Evolutionary conservation across 2,329 filamentous ascomycete genomes (phyloP), one percentile per base, ranked within the genome.

Genomic region (Ilyonectria robusta): DNA sequence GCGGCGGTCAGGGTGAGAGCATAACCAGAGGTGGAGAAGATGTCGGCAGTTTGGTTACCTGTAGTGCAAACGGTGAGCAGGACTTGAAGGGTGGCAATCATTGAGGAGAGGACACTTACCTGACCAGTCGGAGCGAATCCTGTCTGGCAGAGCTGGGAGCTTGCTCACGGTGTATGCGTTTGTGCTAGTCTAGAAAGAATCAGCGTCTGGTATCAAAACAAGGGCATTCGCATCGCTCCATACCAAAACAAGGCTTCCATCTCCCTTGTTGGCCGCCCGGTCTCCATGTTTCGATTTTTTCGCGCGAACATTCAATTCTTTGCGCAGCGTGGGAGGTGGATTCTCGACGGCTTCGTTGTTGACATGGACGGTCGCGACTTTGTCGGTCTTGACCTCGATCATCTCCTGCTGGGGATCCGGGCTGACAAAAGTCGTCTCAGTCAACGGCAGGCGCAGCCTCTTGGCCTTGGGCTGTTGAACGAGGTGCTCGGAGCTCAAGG

Each of bases 131-230:
- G 88, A 83, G 71, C 91, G 90, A 69, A 97, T 88, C 76, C 91
- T 89, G 75, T 95, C 91, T 55, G 95, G 95, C 26, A 97, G 87
- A 62, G 93, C 91, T 64, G 93, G 93, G 35, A 98, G 87, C 80
- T 95, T 94, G 81, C 92, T 93, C 69, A 97, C 93, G 48, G 89
- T 92, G 79, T 96, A 98, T 70, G 93, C 93, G 78, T 91, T 91
- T 76, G 93, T 97, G 77, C 91, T 94, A 44, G 93, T 94, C 93
- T 97, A 67, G 11, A 70, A 59, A 59, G n/a, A 40, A 59, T 66
- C 61, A 70, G 68, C 67, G 68, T 73, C 59, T 56, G 60, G 74
- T 37, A 62, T 62, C 37, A 62, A 66, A 56, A 42, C 42, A 62
- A 65, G 44, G 40, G 29, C 7, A 44, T 15, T 40, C 51, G 33